Evolutionary conservation across 2,329 filamentous ascomycete species (phyloP), one percentile per base, ranked within the genome.

Genomic region (Scedosporium aurantiacum): DNA sequence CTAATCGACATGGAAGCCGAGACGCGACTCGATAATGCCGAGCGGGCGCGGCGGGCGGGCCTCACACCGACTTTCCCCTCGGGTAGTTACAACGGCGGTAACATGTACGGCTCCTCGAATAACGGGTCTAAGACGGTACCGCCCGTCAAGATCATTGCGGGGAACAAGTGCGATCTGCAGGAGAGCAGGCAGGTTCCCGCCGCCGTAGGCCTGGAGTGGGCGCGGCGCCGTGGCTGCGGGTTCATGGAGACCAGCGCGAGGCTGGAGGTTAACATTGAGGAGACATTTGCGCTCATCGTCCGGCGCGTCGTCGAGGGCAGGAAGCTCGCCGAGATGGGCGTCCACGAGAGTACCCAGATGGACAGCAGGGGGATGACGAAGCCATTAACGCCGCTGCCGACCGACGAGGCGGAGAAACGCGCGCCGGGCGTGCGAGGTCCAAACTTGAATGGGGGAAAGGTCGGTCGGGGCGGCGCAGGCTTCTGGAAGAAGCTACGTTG

Each of bases 211-310:
- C 76, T 93, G 52, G 88, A 91, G 67, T 94, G 90, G 89, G 88
- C 90, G 58, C 78, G 88, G 63, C 78, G 77, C 63, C 79, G 82
- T 61, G 85, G 85, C 52, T 93, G 89, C 74, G 90, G 89, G 45
- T 94, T 94, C 75, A 94, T 94, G 90, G 90, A 94, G 81, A 94
- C 90, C 64, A 91, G 87, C 68, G 90, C 90, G 4, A 78, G 89
- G 61, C 83, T 91, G 68, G 89, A 91, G 78, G 90, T 94, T 65
- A 94, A 94, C 71, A 90, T 94, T 64, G 90, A 94, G 72, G 90
- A 94, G 80, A 93, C 89, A 0, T 94, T 94, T 78, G 89, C 88
- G 41, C 79, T 86, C 45, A 82, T 87, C 63, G 81, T 87, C 52
- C 77, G 83, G 27, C 77, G 84, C 59, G 84, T 87, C 58, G 78